Base-by-base conservation (phyloP, 257 asterid species). In the Solanum sitiens region DNA sequence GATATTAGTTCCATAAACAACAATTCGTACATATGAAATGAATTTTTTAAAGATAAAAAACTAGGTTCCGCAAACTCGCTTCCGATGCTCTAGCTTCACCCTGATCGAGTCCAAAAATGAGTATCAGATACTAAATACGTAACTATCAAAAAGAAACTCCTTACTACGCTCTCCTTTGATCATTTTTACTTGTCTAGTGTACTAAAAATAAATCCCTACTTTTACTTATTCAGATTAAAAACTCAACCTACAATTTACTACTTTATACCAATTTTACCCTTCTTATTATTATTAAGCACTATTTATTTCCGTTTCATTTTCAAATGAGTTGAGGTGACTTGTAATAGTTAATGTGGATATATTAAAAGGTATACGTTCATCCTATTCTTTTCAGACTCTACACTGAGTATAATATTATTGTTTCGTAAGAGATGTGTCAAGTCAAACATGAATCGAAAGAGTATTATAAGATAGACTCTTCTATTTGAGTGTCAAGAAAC, bases 311-410 rank as follows among this genome's bases (percentile, higher is more conserved):
- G 0, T n/a, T 65, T 11, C 72, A 65, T 65, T 65, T 5, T 65
- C 33, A 2, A 65, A 65, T 11, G 71, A 11, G 3, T n/a, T 11
- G 2, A 65, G 18, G n/a, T n/a, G 72, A n/a, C 33, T 65, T 11
- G 7, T 65, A n/a, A 11, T 65, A 0, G 3, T 63, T 21, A 59
- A 5, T 59, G 4, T 13, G 8, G 12, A 59, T 59, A 21, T 20
- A 59, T 10, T 61, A 61, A 0, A 56, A 56, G 0, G 70, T 61
- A 0, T 63, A 7, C 2, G 0, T 63, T n/a, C 1, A 63, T 0
- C 0, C 0, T n/a, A 63, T 63, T 5, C 14, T n/a, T n/a, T n/a
- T 0, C 1, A 0, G 15, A n/a, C 2, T 33, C 35, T 33, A 33
- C 3, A 33, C 3, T 32, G 33, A 32, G 2, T 32, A 32, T 32